Percentiles rank a stretch among this genome's conserved stretches.
These are phyloP conservation scores for Verticillium tricorpus DNA, from an alignment of 2,329 filamentous ascomycete species.

Conservation along the genomic window DNA sequence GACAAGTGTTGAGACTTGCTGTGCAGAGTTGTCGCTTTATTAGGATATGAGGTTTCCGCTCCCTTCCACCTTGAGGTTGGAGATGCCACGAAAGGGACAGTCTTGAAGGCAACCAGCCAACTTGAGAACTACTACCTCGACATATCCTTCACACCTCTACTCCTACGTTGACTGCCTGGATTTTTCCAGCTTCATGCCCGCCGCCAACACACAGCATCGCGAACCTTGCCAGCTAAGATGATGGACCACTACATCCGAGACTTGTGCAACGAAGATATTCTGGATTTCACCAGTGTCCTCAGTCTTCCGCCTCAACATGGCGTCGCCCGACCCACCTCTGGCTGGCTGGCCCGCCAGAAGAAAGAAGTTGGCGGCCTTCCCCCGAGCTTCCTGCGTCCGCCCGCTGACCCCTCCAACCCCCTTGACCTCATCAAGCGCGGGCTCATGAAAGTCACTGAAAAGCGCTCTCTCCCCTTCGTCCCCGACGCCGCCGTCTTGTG, in stretches of 20 bases:
- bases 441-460: slow-evolving; percentile 24
- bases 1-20: no score
- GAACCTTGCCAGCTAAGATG: background rate
- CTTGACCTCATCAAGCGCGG: slow-evolving; percentile 26
- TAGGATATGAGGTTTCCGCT: no score
- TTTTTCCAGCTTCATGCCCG: no score
- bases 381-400: slow-evolving; percentile 21
- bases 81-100: background rate
- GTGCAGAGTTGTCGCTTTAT: no score
- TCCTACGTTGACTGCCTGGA: no score
- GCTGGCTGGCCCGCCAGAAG: slow-evolving; percentile 32
- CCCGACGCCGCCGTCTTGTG: slow-evolving; percentile 34
- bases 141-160: no score
- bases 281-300: slow-evolving; percentile 29
- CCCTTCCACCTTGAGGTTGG: background rate
- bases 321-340: slow-evolving; percentile 22
- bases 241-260: slow-evolving; percentile 10
- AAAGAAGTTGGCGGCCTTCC: slow-evolving; percentile 15
- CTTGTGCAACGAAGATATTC: slow-evolving; percentile 19
- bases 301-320: slow-evolving; percentile 27
- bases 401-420: slow-evolving; percentile 15
- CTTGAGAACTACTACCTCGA: no score
- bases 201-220: background rate
- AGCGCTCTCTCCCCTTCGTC: slow-evolving; percentile 17
- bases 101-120: background rate